Conservation (phyloP, 164 flowering plant genomes). For the Chloranthus sessilifolius region DNA sequence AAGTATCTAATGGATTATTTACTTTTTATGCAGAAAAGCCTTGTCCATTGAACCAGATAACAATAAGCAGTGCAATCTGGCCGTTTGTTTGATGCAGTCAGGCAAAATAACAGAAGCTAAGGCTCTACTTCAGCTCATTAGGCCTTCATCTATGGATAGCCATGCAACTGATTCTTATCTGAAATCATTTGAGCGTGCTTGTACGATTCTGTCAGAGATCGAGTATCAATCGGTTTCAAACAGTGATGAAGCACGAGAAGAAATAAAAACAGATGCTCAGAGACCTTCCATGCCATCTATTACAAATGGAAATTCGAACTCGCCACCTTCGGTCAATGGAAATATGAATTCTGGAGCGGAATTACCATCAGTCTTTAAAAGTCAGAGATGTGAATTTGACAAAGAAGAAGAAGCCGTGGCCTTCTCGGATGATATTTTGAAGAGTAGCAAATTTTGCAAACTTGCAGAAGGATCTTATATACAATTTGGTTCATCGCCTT, state of each 20-base stretch:
- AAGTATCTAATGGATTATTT: neutral
- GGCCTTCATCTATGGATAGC: slow-evolving; percentile 23
- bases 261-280: neutral
- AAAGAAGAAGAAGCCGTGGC: no score
- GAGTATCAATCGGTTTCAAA: slow-evolving; percentile 28
- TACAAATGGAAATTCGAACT: neutral
- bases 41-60: slow-evolving; percentile 59
- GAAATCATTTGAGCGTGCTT: slow-evolving; percentile 75
- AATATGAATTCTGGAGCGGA: neutral
- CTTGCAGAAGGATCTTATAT: no score
- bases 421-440: no score
- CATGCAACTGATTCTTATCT: slow-evolving; percentile 44
- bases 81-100: slow-evolving; percentile 73
- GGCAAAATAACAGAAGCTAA: slow-evolving; percentile 61
- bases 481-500: neutral
- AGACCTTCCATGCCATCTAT: slow-evolving; percentile 9
- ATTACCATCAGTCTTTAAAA: no score
- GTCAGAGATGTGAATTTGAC: no score
- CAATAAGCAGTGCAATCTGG: slow-evolving; percentile 89
- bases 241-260: slow-evolving; percentile 4
- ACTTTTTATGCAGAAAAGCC: slow-evolving; percentile 54
- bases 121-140: slow-evolving; percentile 41
- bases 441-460: no score
- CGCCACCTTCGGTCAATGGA: slow-evolving; percentile 5
- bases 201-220: slow-evolving; percentile 38